These are phyloP conservation scores for Rachicladosporium sp. DNA, from an alignment of 2,329 filamentous ascomycete genomes.

Conservation along the genomic window DNA sequence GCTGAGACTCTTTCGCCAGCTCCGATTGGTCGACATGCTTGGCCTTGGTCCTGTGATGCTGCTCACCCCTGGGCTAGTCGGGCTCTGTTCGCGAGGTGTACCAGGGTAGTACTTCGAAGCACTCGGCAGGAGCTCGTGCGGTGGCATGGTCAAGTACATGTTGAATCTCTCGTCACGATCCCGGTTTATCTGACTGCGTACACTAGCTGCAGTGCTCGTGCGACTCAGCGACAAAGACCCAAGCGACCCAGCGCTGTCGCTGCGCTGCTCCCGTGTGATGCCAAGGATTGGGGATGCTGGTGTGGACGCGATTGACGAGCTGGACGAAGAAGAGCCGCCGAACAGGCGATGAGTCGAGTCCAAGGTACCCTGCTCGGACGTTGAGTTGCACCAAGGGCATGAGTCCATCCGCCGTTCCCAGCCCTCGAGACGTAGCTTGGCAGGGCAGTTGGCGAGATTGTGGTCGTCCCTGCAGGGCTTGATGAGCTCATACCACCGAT, in stretches of 20 bases:
- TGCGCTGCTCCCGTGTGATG: slow-evolving; percentile 7
- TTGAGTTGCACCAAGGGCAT: slow-evolving; percentile 34
- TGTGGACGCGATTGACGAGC: slow-evolving; percentile 8
- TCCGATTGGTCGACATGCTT: slow-evolving; percentile 8
- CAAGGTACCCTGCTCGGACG: slow-evolving; percentile 19
- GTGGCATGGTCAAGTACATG: slow-evolving; percentile 20
- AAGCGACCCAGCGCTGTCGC: slow-evolving; percentile 14
- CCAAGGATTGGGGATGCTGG: slow-evolving; percentile 7
- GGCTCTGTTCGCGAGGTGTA: not conserved
- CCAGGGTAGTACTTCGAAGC: slow-evolving; percentile 22
- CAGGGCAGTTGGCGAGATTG: slow-evolving; percentile 36
- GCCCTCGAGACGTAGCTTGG: slow-evolving; percentile 34
- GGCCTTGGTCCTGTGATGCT: not conserved
- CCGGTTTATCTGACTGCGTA: slow-evolving; percentile 17
- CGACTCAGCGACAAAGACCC: slow-evolving; percentile 17
- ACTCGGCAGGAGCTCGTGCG: slow-evolving; percentile 21
- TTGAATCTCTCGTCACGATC: slow-evolving; percentile 24
- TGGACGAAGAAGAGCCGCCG: slow-evolving; percentile 32
- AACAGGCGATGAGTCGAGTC: slow-evolving; percentile 35
- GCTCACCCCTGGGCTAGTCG: not conserved
- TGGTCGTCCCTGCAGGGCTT: slow-evolving; percentile 30
- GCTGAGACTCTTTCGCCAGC: slow-evolving; percentile 14
- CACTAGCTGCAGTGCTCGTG: slow-evolving; percentile 15
- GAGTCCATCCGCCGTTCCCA: slow-evolving; percentile 37
- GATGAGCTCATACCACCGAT: slow-evolving; percentile 39